phyloP scores from a whole-genome alignment of 495 filamentous ascomycete genomes.

The Trypethelium eluteriae region DNA sequence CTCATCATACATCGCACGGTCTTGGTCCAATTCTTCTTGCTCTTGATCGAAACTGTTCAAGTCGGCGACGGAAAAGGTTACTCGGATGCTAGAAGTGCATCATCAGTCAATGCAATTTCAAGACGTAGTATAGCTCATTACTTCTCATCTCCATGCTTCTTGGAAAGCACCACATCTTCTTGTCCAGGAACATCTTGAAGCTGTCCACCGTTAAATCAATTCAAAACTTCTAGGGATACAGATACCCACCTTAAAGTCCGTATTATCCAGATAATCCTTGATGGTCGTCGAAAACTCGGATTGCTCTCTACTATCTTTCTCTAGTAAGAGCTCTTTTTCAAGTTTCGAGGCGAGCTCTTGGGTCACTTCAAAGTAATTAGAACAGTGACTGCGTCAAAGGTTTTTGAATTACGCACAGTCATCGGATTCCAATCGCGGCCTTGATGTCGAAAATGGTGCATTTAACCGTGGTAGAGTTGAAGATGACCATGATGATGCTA shows the following conservation, averaged over 20 bases:
- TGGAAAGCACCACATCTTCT: constrained; percentile 77
- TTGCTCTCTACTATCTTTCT: constrained; percentile 48
- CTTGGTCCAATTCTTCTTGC: constrained; percentile 45
- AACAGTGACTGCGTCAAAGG: not conserved
- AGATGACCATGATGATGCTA: constrained; percentile 47
- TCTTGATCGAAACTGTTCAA: constrained; percentile 65
- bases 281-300: constrained; percentile 54
- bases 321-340: constrained; percentile 64
- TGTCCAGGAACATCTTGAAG: constrained; percentile 70
- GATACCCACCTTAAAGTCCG: constrained; percentile 46
- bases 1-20: constrained; percentile 38
- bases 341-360: constrained; percentile 69
- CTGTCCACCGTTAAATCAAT: constrained; percentile 30
- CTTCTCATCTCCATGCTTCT: constrained; percentile 83
- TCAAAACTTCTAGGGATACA: not conserved
- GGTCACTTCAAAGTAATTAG: not conserved
- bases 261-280: constrained; percentile 66
- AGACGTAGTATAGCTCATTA: constrained; percentile 40
- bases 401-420: not conserved
- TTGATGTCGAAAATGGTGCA: constrained; percentile 67
- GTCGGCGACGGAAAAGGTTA: constrained; percentile 90
- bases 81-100: constrained; percentile 59
- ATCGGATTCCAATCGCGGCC: constrained; percentile 2
- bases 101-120: constrained; percentile 5
- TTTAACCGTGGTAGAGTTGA: constrained; percentile 45